Evolutionary conservation across 768 basidiomycete genomes (phyloP).

Genomic region (Phallus indusiatus): DNA sequence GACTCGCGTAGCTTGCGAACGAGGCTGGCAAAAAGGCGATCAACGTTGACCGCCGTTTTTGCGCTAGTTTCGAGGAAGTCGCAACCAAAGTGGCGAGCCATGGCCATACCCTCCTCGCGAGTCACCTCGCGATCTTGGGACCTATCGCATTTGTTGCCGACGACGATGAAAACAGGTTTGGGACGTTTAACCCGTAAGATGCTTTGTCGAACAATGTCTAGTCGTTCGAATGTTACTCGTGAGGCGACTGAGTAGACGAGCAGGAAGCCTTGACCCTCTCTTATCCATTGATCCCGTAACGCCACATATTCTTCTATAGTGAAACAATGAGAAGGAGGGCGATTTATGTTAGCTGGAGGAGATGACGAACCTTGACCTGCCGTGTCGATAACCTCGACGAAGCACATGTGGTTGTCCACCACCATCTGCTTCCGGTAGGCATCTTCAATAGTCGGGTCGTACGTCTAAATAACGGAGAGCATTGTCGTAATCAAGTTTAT

Average conservation of each 20-base stretch:
- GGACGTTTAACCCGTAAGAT: conserved; percentile 83
- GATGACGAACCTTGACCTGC: conserved; percentile 80
- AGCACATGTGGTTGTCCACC: conserved; percentile 91
- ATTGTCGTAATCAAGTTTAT: too few relatives aligned
- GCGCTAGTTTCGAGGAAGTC: conserved; percentile 96
- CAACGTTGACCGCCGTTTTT: conserved; percentile 89
- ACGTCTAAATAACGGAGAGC: conserved; percentile 46
- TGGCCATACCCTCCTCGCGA: conserved; percentile 73
- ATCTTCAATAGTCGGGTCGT: conserved; percentile 98
- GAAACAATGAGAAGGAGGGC: conserved; percentile 14
- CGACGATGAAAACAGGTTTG: conserved; percentile 83
- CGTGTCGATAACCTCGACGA: conserved; percentile 95
- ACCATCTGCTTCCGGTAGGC: conserved; percentile 93
- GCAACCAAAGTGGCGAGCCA: conserved; percentile 81
- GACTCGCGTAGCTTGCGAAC: conserved; percentile 62
- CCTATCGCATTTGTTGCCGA: conserved; percentile 95
- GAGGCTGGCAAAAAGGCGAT: conserved; percentile 78
- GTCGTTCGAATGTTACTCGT: conserved; percentile 85
- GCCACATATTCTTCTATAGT: conserved; percentile 90
- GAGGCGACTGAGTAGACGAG: conserved; percentile 95
- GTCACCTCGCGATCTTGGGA: conserved; percentile 86
- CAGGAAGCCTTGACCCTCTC: conserved; percentile 97
- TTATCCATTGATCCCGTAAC: conserved; percentile 94
- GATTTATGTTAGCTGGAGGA: neutral
- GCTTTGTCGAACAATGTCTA: conserved; percentile 86